phyloP scores from a whole-genome alignment of 2,329 filamentous ascomycete species.

The Herpotrichia juniperi region DNA sequence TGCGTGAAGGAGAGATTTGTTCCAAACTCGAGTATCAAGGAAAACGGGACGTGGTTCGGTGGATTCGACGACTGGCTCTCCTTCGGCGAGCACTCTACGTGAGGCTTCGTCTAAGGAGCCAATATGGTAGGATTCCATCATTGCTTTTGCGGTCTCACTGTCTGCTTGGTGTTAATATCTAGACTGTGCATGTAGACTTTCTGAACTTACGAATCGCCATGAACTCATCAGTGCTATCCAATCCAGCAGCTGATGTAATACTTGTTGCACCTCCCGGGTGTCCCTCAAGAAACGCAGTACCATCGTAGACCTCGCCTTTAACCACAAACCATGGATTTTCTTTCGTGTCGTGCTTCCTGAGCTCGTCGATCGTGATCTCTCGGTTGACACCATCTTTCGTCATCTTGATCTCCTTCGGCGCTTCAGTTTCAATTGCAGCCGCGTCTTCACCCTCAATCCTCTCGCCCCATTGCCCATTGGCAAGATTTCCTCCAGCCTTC shows the following conservation, averaged over 20 bases:
- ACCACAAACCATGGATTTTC: constrained; percentile 84
- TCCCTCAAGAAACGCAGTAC: constrained; percentile 76
- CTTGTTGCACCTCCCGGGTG: constrained; percentile 88
- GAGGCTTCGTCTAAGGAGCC: constrained; percentile 73
- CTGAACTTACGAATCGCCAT: constrained; percentile 78
- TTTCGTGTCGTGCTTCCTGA: constrained; percentile 70
- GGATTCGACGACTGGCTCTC: constrained; percentile 49
- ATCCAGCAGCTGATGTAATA: constrained; percentile 80
- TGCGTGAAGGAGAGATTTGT: constrained; percentile 69
- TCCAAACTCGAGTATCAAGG: constrained; percentile 75
- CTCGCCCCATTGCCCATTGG: constrained; percentile 87
- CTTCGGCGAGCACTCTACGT: constrained; percentile 59
- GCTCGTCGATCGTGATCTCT: constrained; percentile 71
- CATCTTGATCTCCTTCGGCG: constrained; percentile 75
- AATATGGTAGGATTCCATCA: constrained; percentile 88
- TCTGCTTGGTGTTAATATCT: constrained; percentile 60
- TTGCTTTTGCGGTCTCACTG: constrained; percentile 87
- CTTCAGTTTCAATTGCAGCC: constrained; percentile 52
- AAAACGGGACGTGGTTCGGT: constrained; percentile 65
- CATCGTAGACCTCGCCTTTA: constrained; percentile 87
- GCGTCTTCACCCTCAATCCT: constrained; percentile 60
- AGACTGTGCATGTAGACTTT: not conserved
- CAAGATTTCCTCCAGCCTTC: constrained; percentile 77
- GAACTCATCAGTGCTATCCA: constrained; percentile 87
- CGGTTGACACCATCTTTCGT: constrained; percentile 69